Evolutionary conservation across 2,329 filamentous ascomycete species (phyloP), one percentile per base, ranked within the genome.

Genomic region (Rutstroemia sydowiana): DNA sequence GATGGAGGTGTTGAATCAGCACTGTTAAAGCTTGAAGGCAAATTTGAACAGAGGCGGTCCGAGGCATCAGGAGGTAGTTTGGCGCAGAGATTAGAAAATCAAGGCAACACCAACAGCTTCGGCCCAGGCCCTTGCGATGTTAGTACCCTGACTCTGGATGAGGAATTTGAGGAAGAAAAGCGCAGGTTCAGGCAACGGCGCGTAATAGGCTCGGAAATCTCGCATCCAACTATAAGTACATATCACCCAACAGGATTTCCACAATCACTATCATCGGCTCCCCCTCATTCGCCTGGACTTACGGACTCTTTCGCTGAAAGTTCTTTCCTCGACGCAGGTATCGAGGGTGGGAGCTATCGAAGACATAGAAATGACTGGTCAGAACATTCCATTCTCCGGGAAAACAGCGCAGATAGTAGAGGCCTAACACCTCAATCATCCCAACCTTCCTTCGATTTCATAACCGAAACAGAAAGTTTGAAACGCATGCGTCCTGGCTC

Each of bases 1-100:
- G 88, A 95, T 63, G 89, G 89, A 6, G 92, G 92, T 11, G 84
- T 97, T 23, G 93, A 97, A 65, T 90, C 91, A n/a, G 88, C 93
- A 0, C 69, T 98, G 46, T 71, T 91, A 61, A 98, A 97, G 63
- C 76, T 98, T 0, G 93, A 98, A 71, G 93, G 93, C 9, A 92
- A 82, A 59, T 93, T 85, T 60, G 78, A 85, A 64, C 82, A 76
- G 59, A 79, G 67, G 36, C 59, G 58, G 14, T 65, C 65, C 20
- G 58, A 66, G 45, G 41, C 52, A 13, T 64, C 61, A 13, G 42
- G 32, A 9, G 48, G 54, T 16, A 48, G 51, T 36, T 46, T 55
- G 21, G 18, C 46, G 23, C 57, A 43, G 5, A 52, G 49, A 16
- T 21, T 54, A 26, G 48, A 16, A 10, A 48, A 52, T 13, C 26